These are phyloP conservation scores for Cyclotella baltica DNA, from an alignment of 108 stramenopile genomes.

Conservation along the genomic window DNA sequence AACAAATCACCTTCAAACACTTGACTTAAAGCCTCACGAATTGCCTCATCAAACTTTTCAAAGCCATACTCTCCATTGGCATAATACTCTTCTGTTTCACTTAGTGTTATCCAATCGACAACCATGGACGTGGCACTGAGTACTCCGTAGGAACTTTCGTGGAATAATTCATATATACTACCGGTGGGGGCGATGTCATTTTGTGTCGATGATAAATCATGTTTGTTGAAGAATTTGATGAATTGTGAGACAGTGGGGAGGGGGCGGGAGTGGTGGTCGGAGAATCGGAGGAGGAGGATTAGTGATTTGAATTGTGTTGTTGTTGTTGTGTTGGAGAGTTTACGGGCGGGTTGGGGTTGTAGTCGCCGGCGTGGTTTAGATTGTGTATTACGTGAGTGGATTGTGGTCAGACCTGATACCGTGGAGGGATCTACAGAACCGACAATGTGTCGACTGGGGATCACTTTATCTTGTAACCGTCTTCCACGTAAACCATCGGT, in stretches of 20 bases:
- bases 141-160: slow-evolving; percentile 45
- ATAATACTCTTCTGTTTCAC: slow-evolving; percentile 61
- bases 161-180: slow-evolving; percentile 35
- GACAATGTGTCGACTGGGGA: slow-evolving; percentile 1
- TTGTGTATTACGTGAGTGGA: not conserved
- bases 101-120: slow-evolving; percentile 54
- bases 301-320: slow-evolving; percentile 48
- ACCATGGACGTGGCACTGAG: slow-evolving; percentile 36
- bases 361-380: not conserved
- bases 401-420: not conserved
- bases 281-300: slow-evolving; percentile 62
- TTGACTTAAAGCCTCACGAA: slow-evolving; percentile 23
- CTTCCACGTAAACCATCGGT: not conserved
- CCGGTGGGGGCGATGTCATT: slow-evolving; percentile 53
- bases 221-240: slow-evolving; percentile 37
- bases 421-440: slow-evolving; percentile 13
- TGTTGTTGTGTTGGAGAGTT: slow-evolving; percentile 18
- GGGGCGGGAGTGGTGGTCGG: slow-evolving; percentile 44
- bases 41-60: slow-evolving; percentile 35
- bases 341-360: not conserved
- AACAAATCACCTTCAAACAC: slow-evolving; percentile 19
- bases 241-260: slow-evolving; percentile 54
- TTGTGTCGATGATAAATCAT: slow-evolving; percentile 32
- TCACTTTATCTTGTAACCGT: not conserved
- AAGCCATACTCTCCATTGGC: slow-evolving; percentile 54